Evolutionary conservation across 805 yeast species (phyloP).

Genomic region (Nakazawaea anatomiae): DNA sequence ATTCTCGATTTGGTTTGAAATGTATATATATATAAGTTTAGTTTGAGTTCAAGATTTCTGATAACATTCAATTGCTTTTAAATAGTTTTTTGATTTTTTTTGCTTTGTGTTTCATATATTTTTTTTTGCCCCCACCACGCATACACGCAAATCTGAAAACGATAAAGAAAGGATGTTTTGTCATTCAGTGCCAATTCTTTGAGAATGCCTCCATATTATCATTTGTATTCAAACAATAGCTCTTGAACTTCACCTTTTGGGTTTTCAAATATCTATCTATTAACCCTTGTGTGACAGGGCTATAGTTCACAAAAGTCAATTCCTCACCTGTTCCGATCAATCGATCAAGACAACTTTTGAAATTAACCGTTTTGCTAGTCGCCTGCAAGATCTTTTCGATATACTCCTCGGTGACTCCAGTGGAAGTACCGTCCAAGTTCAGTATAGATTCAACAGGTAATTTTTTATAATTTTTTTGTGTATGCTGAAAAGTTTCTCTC

Average conservation of each 20-base stretch:
- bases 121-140: neutral
- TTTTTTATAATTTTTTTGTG: neutral
- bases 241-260: neutral
- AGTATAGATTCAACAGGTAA: constrained; percentile 22
- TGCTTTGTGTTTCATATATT: neutral
- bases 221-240: neutral
- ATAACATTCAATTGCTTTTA: neutral
- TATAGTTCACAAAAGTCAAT: constrained; percentile 23
- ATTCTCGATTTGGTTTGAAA: neutral
- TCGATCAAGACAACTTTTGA: constrained; percentile 24
- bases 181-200: too few relatives aligned
- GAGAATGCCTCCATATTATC: neutral
- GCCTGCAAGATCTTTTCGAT: constrained; percentile 22
- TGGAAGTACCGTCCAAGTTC: constrained; percentile 22
- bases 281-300: constrained; percentile 22
- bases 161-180: too few relatives aligned
- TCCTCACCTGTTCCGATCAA: neutral
- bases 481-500: constrained; percentile 8
- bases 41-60: too few relatives aligned
- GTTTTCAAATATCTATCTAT: constrained; percentile 13
- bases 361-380: constrained; percentile 26
- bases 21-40: neutral
- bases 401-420: constrained; percentile 13
- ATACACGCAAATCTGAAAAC: too few relatives aligned
- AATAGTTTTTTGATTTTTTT: neutral